phyloP scores from a whole-genome alignment of 441 rosid species.

The Aquilaria agallochum region DNA sequence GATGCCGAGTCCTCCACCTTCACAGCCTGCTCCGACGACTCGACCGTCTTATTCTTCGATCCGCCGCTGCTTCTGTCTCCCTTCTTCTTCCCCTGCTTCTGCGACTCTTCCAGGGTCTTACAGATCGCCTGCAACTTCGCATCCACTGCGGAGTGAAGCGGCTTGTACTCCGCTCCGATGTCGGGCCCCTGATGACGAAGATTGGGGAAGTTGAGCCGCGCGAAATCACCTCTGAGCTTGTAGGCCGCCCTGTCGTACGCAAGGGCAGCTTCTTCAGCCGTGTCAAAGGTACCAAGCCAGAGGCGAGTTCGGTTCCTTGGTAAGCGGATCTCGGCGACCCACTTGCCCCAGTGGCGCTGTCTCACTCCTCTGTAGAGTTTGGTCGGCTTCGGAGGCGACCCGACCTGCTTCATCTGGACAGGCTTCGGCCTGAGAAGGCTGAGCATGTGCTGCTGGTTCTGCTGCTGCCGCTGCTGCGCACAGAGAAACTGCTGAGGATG shows the following conservation, averaged over 20 bases:
- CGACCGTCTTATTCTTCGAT: conserved; percentile 6
- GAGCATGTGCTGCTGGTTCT: conserved; percentile 11
- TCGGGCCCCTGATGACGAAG: conserved; percentile 45
- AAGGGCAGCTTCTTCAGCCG: conserved; percentile 68
- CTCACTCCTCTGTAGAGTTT: conserved; percentile 64
- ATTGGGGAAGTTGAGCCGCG: conserved; percentile 63
- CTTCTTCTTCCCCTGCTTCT: conserved; percentile 45
- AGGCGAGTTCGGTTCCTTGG: conserved; percentile 63
- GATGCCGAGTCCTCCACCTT: conserved; percentile 31
- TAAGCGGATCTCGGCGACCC: conserved; percentile 77
- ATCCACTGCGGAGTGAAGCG: conserved; percentile 63
- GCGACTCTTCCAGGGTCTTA: conserved; percentile 43
- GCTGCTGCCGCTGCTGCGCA: background rate
- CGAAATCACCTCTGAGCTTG: conserved; percentile 56
- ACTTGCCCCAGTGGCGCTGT: conserved; percentile 71
- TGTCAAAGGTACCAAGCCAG: conserved; percentile 64
- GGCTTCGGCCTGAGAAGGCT: conserved; percentile 46
- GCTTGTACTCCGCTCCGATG: conserved; percentile 52
- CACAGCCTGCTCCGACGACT: conserved; percentile 11
- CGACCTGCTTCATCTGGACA: conserved; percentile 40
- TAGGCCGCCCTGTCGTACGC: conserved; percentile 61
- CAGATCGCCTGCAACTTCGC: conserved; percentile 69
- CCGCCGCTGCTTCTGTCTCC: conserved; percentile 13
- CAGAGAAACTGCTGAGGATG: conserved; percentile 14
- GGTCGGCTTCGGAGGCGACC: conserved; percentile 34